Evolutionary conservation across 2,329 filamentous ascomycete species (phyloP), one percentile per base, ranked within the genome.

Genomic region (Alternaria metachromatica): DNA sequence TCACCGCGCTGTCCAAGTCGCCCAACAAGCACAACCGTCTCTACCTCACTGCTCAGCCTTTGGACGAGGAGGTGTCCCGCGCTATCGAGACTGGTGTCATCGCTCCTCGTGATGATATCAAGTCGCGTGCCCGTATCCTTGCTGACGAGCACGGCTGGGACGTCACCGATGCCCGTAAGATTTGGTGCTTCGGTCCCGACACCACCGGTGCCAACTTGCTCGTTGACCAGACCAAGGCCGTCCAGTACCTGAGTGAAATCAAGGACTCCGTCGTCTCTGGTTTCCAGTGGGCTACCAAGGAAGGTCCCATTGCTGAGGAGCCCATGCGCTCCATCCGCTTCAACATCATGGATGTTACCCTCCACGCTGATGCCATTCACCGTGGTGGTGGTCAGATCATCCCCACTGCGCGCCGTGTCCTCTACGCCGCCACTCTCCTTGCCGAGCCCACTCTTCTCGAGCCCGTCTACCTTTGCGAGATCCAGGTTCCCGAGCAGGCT

Each of bases 1-100:
- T 98, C 80, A 96, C 93, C 80, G 96, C 96, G 75, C 88, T 99
- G 80, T 98, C 96, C 85, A 99, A 99, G 89, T 99, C 96, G 53
- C 96, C 96, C 87, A 99, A 99, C 92, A 99, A 99, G 93, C 96
- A 99, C 92, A 99, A 99, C 90, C 95, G 96, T 94, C 89, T 99
- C 67, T 99, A 98, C 88, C 90, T 99, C 86, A 89, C 88, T 84
- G 96, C 96, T 72, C 86, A 94, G 85, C 96, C 96, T 77, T 88
- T 99, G 60, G 89, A 89, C 49, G 96, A 99, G 89, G 96, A 98
- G 77, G 91, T 99, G 66, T 88, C 92, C 77, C 89, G 89, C 80
- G 92, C 92, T 80, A 99, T 99, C 72, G 96, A 99, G 87, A 73
- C 81, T 60, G 96, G 96, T 87, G 96, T 94, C 88, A 94, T 99